Evolutionary conservation across 2,329 filamentous ascomycete genomes (phyloP).

Genomic region (Phaeosphaeriaceae sp.): DNA sequence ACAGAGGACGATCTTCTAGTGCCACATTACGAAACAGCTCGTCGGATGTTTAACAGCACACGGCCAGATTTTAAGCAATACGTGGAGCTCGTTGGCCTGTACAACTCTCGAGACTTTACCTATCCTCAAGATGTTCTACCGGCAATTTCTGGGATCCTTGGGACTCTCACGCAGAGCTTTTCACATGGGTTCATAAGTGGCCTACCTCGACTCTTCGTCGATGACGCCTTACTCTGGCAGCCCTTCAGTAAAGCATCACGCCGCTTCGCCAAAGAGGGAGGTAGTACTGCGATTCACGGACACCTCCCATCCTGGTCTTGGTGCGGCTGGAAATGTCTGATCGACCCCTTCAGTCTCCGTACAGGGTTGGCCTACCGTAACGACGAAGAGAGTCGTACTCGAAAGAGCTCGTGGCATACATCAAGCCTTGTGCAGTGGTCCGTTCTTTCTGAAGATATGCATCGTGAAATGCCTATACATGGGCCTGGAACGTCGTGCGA

Average conservation of each 20-base stretch:
- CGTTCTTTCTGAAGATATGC: slow-evolving; percentile 9
- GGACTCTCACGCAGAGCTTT: slow-evolving; percentile 2
- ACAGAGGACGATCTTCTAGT: not conserved
- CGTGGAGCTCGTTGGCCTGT: slow-evolving; percentile 9
- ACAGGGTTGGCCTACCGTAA: slow-evolving; percentile 3
- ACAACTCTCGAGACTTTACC: slow-evolving; percentile 13
- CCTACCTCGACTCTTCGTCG: slow-evolving; percentile 8
- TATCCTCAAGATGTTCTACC: slow-evolving; percentile 12
- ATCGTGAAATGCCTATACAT: not conserved
- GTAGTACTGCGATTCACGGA: not conserved
- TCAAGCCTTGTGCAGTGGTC: slow-evolving; percentile 8
- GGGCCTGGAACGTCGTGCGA: not conserved
- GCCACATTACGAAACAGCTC: slow-evolving; percentile 2
- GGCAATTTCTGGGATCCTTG: slow-evolving; percentile 10
- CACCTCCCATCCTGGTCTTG: slow-evolving; percentile 15
- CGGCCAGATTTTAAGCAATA: slow-evolving; percentile 9
- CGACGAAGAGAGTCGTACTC: not conserved
- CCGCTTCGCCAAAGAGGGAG: slow-evolving; percentile 2
- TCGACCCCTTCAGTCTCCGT: slow-evolving; percentile 11
- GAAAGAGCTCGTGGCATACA: slow-evolving; percentile 3
- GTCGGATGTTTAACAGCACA: slow-evolving; percentile 4
- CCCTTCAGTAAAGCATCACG: slow-evolving; percentile 8
- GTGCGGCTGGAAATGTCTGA: slow-evolving; percentile 13
- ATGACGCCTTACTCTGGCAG: slow-evolving; percentile 15
- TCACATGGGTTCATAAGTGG: slow-evolving; percentile 9